Conservation (phyloP, 2,329 filamentous ascomycete species). For the Fusarium clavum region DNA sequence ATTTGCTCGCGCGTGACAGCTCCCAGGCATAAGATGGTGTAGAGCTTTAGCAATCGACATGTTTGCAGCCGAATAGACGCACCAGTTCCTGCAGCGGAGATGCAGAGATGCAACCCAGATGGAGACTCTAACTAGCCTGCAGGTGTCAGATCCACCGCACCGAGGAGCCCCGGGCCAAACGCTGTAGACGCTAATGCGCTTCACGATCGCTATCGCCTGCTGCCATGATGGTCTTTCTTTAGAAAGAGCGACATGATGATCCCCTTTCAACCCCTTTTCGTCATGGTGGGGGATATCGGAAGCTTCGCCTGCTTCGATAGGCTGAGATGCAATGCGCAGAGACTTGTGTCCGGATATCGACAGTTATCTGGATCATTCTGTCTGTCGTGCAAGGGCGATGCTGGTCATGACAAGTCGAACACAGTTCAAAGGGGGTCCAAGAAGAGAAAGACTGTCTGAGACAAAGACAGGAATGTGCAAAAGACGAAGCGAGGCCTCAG, state of each 20-base stretch:
- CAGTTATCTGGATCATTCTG: slow-evolving; percentile 17
- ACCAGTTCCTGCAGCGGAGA: slow-evolving; percentile 42
- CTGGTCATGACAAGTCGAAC: slow-evolving; percentile 33
- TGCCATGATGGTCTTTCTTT: slow-evolving; percentile 23
- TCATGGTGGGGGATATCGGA: slow-evolving; percentile 11
- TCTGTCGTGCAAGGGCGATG: slow-evolving; percentile 33
- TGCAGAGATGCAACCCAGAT: slow-evolving; percentile 39
- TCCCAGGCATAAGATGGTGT: slow-evolving; percentile 30
- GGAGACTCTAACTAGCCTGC: slow-evolving; percentile 33
- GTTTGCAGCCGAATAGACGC: slow-evolving; percentile 22
- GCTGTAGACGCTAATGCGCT: slow-evolving; percentile 31
- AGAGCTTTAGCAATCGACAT: slow-evolving; percentile 37
- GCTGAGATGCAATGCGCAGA: slow-evolving; percentile 19
- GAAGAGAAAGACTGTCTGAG: slow-evolving; percentile 20
- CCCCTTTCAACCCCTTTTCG: slow-evolving; percentile 21
- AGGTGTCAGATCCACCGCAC: slow-evolving; percentile 41
- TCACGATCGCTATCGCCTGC: slow-evolving; percentile 25
- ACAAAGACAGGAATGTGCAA: slow-evolving; percentile 35
- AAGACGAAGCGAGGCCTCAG: slow-evolving; percentile 28
- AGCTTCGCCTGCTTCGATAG: slow-evolving; percentile 33
- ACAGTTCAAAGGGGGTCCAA: slow-evolving; percentile 11
- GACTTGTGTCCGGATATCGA: slow-evolving; percentile 35
- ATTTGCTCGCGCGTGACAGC: slow-evolving; percentile 33
- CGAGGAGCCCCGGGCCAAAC: slow-evolving; percentile 30
- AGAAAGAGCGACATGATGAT: slow-evolving; percentile 19